Base-by-base conservation (phyloP, 73 alveolate species). In the Breviolum minutum region DNA sequence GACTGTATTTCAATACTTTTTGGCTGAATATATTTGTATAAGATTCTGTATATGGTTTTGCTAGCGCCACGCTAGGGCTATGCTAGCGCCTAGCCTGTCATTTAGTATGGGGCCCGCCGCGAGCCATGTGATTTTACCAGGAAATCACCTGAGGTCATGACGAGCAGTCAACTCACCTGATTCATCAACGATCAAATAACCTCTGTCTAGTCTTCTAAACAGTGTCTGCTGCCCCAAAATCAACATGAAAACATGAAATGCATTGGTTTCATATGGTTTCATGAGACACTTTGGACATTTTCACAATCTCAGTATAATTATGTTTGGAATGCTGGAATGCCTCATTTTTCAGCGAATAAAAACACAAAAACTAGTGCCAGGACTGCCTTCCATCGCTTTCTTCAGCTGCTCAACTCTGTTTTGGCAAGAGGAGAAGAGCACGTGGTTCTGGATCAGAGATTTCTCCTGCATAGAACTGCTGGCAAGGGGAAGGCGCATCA, bases 351-450 rank as follows among this genome's bases (percentile, higher is more conserved):
- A n/a, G n/a, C n/a, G n/a, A n/a, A n/a, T n/a, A n/a, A n/a, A n/a
- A n/a, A n/a, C n/a, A n/a, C n/a, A n/a, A n/a, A n/a, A n/a, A n/a
- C n/a, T n/a, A n/a, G n/a, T n/a, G n/a, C n/a, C n/a, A n/a, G n/a
- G n/a, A n/a, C 69, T 63, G 80, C 97, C 97, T 91, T 91, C 97
- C 89, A 91, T 91, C 66, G 63, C 68, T n/a, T 66, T 71, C 17
- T 91, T 91, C 81, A 91, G 77, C 26, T 91, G 88, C 89, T 91
- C 97, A 62, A 91, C 79, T 24, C 71, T 79, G 68, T 91, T 89
- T 89, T 91, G 79, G 89, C 97, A 91, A 8, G 89, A 24, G 80
- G 97, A 30, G 80, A 91, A 91, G 68, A 91, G 89, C 79, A 29
- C 79, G 64, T 91, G 97, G 80, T 91, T 91, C 80, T 62, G 87